Evolutionary conservation across 73 alveolate genomes (phyloP).

Genomic region (Paramecium bursaria): DNA sequence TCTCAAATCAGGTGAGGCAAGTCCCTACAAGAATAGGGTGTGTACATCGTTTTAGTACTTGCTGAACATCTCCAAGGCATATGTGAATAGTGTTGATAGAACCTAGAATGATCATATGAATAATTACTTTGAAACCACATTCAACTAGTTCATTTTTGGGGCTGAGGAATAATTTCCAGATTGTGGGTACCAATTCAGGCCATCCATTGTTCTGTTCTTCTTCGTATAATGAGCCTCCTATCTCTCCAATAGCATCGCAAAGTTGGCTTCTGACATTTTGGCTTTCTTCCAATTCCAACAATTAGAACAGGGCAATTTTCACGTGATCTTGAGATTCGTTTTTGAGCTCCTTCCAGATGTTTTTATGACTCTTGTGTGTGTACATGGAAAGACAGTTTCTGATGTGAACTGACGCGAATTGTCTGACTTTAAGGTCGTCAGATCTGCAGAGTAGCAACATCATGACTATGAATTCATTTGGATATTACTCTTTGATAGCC

Average conservation of each 20-base stretch:
- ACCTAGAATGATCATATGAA: no score
- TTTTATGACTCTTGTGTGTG: conserved; percentile 20
- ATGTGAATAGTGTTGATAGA: conserved; percentile 64
- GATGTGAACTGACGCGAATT: conserved; percentile 15
- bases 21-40: conserved; percentile 69
- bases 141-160: conserved; percentile 56
- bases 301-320: conserved; percentile 66
- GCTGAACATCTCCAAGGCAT: conserved; percentile 66
- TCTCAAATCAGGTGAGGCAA: conserved; percentile 71
- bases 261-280: conserved; percentile 71
- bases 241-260: conserved; percentile 83
- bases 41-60: conserved; percentile 44
- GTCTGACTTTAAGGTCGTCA: conserved; percentile 4
- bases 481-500: no score
- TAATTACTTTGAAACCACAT: no score
- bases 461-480: neutral
- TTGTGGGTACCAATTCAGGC: conserved; percentile 62
- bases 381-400: conserved; percentile 14
- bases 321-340: conserved; percentile 73
- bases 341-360: conserved; percentile 35
- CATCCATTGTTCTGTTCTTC: conserved; percentile 64
- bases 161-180: conserved; percentile 63
- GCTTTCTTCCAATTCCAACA: conserved; percentile 64
- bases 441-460: conserved; percentile 8
- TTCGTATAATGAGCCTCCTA: conserved; percentile 67